Evolutionary conservation across 768 basidiomycete species (phyloP).

Genomic region (Amylocystis lapponica): DNA sequence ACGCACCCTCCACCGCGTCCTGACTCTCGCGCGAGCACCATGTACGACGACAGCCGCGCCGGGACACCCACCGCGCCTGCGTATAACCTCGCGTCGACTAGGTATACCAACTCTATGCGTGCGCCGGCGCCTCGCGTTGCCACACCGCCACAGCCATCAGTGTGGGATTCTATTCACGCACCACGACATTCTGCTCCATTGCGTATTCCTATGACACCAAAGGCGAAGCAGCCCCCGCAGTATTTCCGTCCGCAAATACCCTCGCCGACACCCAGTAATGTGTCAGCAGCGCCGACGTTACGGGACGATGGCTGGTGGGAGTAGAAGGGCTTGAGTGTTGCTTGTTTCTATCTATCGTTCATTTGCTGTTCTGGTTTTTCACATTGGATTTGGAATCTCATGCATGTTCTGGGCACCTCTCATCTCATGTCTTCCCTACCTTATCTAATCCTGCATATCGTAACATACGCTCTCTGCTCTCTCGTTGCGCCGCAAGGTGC

Average conservation of each 20-base stretch:
- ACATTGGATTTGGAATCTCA: slow-evolving; percentile 1
- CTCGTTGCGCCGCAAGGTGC: too few species aligned
- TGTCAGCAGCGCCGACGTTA: slow-evolving; percentile 66
- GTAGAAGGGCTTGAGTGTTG: slow-evolving; percentile 23
- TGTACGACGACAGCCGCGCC: slow-evolving; percentile 46
- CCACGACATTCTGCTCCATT: slow-evolving; percentile 37
- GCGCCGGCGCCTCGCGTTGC: slow-evolving; percentile 32
- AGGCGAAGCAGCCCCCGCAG: slow-evolving; percentile 21
- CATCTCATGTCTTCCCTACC: slow-evolving; percentile 8
- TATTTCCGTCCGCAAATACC: slow-evolving; percentile 34
- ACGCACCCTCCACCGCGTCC: slow-evolving; percentile 50
- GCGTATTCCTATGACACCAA: slow-evolving; percentile 29
- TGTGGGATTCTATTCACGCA: slow-evolving; percentile 71
- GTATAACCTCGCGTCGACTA: too few species aligned
- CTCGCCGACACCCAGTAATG: slow-evolving; percentile 74
- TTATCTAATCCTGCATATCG: slow-evolving; percentile 3
- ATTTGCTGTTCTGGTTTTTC: slow-evolving; percentile 2
- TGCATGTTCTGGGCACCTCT: slow-evolving; percentile 1
- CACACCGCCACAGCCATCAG: slow-evolving; percentile 51
- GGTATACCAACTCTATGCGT: slow-evolving; percentile 29
- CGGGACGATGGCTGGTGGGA: slow-evolving; percentile 79
- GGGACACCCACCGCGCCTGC: slow-evolving; percentile 46
- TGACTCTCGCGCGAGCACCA: slow-evolving; percentile 69
- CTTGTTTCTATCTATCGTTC: not conserved
- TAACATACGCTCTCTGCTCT: slow-evolving; percentile 1